phyloP scores from a whole-genome alignment of 441 rosid genomes.

The Gossypium gossypioides region DNA sequence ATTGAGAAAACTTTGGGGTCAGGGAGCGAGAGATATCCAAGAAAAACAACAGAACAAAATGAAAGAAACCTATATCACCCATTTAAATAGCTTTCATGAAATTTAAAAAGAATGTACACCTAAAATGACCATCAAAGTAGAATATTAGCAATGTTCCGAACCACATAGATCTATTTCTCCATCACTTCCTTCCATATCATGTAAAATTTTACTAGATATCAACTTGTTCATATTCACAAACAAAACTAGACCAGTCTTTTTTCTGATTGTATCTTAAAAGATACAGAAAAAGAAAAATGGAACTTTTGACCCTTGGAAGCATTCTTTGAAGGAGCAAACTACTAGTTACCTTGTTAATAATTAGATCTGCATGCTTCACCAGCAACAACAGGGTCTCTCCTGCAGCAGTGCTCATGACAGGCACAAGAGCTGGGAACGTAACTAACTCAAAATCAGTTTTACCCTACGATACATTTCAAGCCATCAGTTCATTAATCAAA shows the following conservation, averaged over 20 bases:
- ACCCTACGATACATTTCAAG: slow-evolving; percentile 42
- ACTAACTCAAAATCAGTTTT: slow-evolving; percentile 74
- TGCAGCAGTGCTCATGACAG: slow-evolving; percentile 77
- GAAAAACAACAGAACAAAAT: neutral
- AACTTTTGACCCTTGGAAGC: neutral
- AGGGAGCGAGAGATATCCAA: neutral
- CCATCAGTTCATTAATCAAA: slow-evolving; percentile 7
- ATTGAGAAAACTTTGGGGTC: neutral
- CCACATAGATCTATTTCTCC: neutral
- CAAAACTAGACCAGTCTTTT: neutral
- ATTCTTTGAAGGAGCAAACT: neutral
- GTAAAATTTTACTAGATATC: neutral
- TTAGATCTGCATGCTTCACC: slow-evolving; percentile 80
- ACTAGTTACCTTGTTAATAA: slow-evolving; percentile 59
- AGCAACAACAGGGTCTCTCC: slow-evolving; percentile 83
- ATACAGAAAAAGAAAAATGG: neutral
- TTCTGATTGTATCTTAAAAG: neutral
- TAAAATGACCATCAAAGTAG: neutral
- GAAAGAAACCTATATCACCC: neutral
- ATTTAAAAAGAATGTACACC: neutral
- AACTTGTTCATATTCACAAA: neutral
- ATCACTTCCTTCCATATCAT: neutral
- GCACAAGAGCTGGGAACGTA: slow-evolving; percentile 86
- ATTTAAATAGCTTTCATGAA: neutral
- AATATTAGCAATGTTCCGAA: neutral